These are phyloP conservation scores for Lineolata rhizophorae DNA, from an alignment of 495 filamentous ascomycete species.

Conservation along the genomic window DNA sequence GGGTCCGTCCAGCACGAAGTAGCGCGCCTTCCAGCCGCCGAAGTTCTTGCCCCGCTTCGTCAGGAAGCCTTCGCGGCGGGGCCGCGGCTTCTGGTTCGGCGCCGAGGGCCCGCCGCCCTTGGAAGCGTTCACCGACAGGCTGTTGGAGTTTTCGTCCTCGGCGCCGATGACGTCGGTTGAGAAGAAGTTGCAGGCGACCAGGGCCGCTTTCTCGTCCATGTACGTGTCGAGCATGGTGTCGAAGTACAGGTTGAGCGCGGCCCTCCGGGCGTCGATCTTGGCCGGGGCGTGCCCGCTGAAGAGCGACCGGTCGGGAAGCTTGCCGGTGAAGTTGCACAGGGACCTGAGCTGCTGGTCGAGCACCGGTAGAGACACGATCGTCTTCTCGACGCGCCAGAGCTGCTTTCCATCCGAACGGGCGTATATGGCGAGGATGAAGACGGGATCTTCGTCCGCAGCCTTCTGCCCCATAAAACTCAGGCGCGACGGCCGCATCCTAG, in stretches of 20 bases:
- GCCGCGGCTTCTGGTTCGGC: constrained; percentile 17
- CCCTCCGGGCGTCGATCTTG: constrained; percentile 72
- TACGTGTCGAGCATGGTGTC: constrained; percentile 61
- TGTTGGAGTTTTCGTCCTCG: constrained; percentile 27
- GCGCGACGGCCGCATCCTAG: constrained; percentile 75
- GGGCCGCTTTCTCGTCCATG: constrained; percentile 56
- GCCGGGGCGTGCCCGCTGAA: constrained; percentile 89
- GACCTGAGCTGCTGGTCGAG: constrained; percentile 64
- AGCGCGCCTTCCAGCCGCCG: constrained; percentile 95
- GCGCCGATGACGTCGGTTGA: constrained; percentile 69
- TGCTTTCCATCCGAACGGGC: constrained; percentile 57
- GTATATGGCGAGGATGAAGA: constrained; percentile 76
- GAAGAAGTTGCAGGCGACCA: constrained; percentile 70
- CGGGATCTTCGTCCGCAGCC: constrained; percentile 61
- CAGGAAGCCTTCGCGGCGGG: constrained; percentile 72
- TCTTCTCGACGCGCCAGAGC: constrained; percentile 86
- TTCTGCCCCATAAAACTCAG: constrained; percentile 55
- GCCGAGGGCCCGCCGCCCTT: too few relatives aligned
- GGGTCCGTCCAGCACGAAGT: constrained; percentile 79
- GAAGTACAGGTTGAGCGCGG: constrained; percentile 65
- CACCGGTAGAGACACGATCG: constrained; percentile 54
- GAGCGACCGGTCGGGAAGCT: constrained; percentile 60
- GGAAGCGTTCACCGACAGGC: constrained; percentile 8
- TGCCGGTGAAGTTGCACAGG: constrained; percentile 39
- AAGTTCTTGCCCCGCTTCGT: constrained; percentile 97